Evolutionary conservation across 768 basidiomycete genomes (phyloP).

Genomic region (Pisolithus tinctorius): DNA sequence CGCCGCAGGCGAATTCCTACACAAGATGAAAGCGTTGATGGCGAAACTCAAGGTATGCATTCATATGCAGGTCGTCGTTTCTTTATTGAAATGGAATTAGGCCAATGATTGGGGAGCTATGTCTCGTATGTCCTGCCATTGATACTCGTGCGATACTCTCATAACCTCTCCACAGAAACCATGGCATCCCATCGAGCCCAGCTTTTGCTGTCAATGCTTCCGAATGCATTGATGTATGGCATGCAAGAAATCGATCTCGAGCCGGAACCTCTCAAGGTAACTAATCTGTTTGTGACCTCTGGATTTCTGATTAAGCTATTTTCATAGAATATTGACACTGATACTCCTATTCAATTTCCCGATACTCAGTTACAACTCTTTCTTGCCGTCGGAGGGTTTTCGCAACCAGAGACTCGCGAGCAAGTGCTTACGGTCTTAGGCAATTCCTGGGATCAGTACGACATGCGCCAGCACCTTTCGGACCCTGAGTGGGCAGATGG

Average conservation of each 20-base stretch:
- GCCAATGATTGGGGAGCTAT: conserved; percentile 61
- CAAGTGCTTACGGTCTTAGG: conserved; percentile 9
- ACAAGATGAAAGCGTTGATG: conserved; percentile 56
- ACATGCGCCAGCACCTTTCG: conserved; percentile 11
- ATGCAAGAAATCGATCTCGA: conserved; percentile 39
- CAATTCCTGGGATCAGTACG: conserved; percentile 10
- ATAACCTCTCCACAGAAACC: conserved; percentile 31
- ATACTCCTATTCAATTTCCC: conserved; percentile 28
- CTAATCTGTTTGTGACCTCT: too few relatives aligned
- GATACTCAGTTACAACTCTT: conserved; percentile 36
- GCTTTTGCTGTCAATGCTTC: conserved; percentile 34
- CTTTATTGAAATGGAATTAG: conserved; percentile 22
- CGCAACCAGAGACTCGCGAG: conserved; percentile 15
- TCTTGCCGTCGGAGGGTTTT: conserved; percentile 11
- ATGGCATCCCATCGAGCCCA: conserved; percentile 44
- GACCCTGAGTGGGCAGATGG: conserved; percentile 33
- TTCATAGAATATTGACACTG: conserved; percentile 47
- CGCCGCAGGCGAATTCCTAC: conserved; percentile 48
- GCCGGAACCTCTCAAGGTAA: conserved; percentile 46
- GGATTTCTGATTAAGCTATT: too few relatives aligned
- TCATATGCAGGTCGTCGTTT: neutral
- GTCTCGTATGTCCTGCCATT: conserved; percentile 39
- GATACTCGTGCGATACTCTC: neutral
- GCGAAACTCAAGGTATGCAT: conserved; percentile 52
- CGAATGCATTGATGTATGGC: conserved; percentile 43